Percentiles rank a stretch among this genome's conserved stretches.
Conservation (phyloP, 2,329 filamentous ascomycete species). For the Neopestalotiopsis sp. region DNA sequence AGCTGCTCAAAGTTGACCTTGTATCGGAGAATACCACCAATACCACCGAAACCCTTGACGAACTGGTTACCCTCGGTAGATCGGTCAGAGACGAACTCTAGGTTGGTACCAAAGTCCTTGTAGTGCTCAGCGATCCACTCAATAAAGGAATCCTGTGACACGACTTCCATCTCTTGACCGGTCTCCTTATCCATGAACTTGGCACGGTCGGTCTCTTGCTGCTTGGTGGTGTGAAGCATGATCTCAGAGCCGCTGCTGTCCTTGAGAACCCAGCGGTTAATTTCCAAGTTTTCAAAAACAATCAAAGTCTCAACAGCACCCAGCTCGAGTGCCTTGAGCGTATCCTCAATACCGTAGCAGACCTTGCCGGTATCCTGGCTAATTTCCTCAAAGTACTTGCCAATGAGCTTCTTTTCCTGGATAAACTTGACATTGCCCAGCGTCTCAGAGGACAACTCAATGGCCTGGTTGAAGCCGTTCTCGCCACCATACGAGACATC, state of each 20-base stretch:
- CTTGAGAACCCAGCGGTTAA: slow-evolving; percentile 91
- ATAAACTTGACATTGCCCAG: slow-evolving; percentile 99
- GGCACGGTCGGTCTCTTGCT: slow-evolving; percentile 79
- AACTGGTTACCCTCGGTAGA: slow-evolving; percentile 99
- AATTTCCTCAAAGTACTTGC: slow-evolving; percentile 98
- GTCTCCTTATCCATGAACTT: slow-evolving; percentile 96
- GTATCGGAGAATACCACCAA: slow-evolving; percentile 96
- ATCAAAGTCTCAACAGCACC: slow-evolving; percentile 95
- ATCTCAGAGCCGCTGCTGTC: slow-evolving; percentile 74
- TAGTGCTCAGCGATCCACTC: slow-evolving; percentile 99
- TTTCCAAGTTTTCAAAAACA: slow-evolving; percentile 95
- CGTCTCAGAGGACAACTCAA: slow-evolving; percentile 93
- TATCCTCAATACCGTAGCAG: slow-evolving; percentile 98
- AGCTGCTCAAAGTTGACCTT: slow-evolving; percentile 99
- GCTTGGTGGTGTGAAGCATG: slow-evolving; percentile 87
- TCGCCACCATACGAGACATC: slow-evolving; percentile 99
- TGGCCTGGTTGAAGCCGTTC: slow-evolving; percentile 99
- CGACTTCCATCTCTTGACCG: slow-evolving; percentile 95
- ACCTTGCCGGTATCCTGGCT: slow-evolving; percentile 96
- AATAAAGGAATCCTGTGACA: slow-evolving; percentile 89
- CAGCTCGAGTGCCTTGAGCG: slow-evolving; percentile 92
- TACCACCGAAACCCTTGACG: slow-evolving; percentile 98
- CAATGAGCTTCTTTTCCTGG: slow-evolving; percentile 99
- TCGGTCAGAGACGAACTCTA: slow-evolving; percentile 97
- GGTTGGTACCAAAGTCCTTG: slow-evolving; percentile 92